Evolutionary conservation across 352 stramenopile species (phyloP), one percentile per base, ranked within the genome.

Genomic region (Pythium brassicae): DNA sequence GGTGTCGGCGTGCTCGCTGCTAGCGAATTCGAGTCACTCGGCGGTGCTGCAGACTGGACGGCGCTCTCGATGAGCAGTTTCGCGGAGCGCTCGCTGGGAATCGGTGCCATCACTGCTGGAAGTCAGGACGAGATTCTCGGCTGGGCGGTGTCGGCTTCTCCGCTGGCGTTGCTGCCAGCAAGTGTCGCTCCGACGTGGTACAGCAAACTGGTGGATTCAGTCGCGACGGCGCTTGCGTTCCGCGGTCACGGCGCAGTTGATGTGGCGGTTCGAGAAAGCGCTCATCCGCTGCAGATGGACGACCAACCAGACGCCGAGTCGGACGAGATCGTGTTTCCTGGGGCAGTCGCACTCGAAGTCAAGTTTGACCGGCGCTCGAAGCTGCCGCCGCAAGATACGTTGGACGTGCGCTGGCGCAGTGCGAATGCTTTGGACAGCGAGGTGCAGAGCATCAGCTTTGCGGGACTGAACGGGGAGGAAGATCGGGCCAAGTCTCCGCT

Each of bases 261-360:
- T 10, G 54, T 86, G 6, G 54, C 81, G 20, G 53, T 62, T n/a
- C 72, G 64, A 40, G 80, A 93, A 50, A 93, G 78, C 32, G 32
- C 55, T 0, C 80, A 89, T 47, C 80, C 80, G 3, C 45, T 81
- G 6, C 19, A 34, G 9, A 10, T 35, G 3, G 34, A 72, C 6
- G 14, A 52, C 25, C 32, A 43, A 7, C 11, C 20, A 56, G 53
- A 22, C 8, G 35, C 50, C 22, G 19, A 9, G 42, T 12, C 14
- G 10, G 61, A 72, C 34, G 69, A 20, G 7, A 61, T 90, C 23
- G 47, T 55, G 4, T 68, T 90, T 14, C 51, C 63, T n/a, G 73
- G 69, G 20, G 83, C 83, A 15, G 42, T 84, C 12, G 79, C 77
- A 23, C 56, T 92, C 19, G 83, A 93, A 56, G 73, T 93, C 25